Conservation (phyloP, 305 asterid species). For the Striga hermonthica region DNA sequence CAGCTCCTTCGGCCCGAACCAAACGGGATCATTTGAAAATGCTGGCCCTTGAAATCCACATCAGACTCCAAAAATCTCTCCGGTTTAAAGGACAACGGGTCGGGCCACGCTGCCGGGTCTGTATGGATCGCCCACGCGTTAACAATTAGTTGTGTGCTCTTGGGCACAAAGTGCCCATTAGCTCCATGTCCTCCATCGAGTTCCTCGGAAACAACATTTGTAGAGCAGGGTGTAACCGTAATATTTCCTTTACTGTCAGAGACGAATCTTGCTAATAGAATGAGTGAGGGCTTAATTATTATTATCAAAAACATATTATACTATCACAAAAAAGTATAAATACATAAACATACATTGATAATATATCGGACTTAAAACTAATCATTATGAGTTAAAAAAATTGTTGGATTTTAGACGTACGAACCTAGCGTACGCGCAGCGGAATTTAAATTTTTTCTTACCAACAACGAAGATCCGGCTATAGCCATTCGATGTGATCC, state of each 20-base stretch:
- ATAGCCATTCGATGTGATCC: no score
- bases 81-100: conserved; percentile 15
- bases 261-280: no score
- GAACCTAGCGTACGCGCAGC: no score
- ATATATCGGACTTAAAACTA: no score
- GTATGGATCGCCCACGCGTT: conserved; percentile 19
- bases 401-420: no score
- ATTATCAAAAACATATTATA: no score
- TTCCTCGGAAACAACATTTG: conserved; percentile 14
- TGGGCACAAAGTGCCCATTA: conserved; percentile 19
- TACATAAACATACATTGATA: no score
- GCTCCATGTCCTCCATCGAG: background rate
- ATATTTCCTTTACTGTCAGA: background rate
- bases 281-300: no score
- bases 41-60: conserved; percentile 7
- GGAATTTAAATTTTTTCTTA: no score
- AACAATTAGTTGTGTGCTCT: conserved; percentile 13
- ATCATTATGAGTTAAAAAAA: no score
- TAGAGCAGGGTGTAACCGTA: conserved; percentile 44
- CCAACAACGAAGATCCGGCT: no score
- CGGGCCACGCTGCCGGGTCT: conserved; percentile 2
- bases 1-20: conserved; percentile 19
- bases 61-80: conserved; percentile 18
- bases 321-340: no score
- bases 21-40: conserved; percentile 9